Evolutionary conservation across 345 rosid species (phyloP), one percentile per base, ranked within the genome.

Genomic region (Arabis hirsuta): DNA sequence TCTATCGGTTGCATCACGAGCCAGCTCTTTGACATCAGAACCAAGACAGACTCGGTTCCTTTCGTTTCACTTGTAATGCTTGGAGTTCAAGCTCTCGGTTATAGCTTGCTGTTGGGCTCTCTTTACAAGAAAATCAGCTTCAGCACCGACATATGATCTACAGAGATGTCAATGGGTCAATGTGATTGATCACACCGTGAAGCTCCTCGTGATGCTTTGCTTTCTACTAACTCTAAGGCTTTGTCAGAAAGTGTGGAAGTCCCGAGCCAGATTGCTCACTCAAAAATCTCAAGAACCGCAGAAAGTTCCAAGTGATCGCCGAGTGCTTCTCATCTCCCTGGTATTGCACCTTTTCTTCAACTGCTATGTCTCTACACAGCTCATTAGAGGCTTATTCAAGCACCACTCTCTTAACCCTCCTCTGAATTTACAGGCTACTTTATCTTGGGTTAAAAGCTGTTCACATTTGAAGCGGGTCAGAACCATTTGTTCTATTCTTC

Each of bases 61-160:
- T 88, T 83, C 56, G 71, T 87, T 42, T 92, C 96, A 34, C 86
- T 92, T 63, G 98, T 92, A 39, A 88, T 88, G 92, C 82, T 92
- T 0, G 96, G 96, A 11, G 88, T 84, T 76, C 98, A 92, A 80
- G 98, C 90, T 52, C 80, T 92, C 1, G 96, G 98, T 29, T 88
- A 86, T 65, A 81, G 95, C 74, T 82, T 87, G 55, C 91, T 92
- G 7, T 81, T 92, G 69, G 69, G 91, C 96, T 61, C 78, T 92
- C 76, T 88, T 90, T 70, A 88, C 74, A 81, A 81, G 81, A 67
- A 73, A 62, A 39, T 74, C 81, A 34, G 81, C 83, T 73, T 78
- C 88, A 12, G 78, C 79, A 55, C 80, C 88, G 43, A 51, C 48
- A 0, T 84, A 77, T 78, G 78, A 79, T 73, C 84, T 89, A 4